These are phyloP conservation scores for Tricholoma sp. DNA, from an alignment of 768 basidiomycete genomes.

Conservation along the genomic window DNA sequence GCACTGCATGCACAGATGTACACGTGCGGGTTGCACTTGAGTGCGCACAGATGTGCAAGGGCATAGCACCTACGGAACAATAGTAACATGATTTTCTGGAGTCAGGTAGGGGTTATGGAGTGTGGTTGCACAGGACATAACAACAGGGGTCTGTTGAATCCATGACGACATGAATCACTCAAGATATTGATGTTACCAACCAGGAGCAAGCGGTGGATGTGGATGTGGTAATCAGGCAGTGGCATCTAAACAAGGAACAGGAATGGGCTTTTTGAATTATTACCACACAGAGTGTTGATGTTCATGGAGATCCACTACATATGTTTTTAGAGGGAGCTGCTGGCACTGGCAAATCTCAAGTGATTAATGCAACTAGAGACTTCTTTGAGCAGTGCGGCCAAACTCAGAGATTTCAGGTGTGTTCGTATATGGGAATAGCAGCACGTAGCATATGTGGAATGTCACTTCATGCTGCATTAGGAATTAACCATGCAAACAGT, in stretches of 20 bases:
- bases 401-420: neutral
- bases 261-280: neutral
- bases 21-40: too few species aligned
- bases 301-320: neutral
- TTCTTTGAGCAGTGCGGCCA: neutral
- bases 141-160: too few species aligned
- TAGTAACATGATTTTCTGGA: too few species aligned
- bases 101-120: too few species aligned
- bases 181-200: too few species aligned
- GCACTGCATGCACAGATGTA: too few species aligned
- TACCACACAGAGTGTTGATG: neutral
- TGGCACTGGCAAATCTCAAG: constrained; percentile 34
- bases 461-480: neutral
- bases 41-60: too few species aligned
- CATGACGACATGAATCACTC: too few species aligned
- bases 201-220: too few species aligned
- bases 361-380: neutral
- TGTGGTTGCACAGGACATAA: too few species aligned
- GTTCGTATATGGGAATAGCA: neutral
- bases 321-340: constrained; percentile 16
- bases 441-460: neutral
- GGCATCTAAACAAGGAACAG: neutral
- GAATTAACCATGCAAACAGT: neutral
- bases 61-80: too few species aligned
- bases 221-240: neutral